Evolutionary conservation across 192 early-diverging fungal genomes (phyloP), one percentile per base, ranked within the genome.

Genomic region (Rhizoclosmatium sp.): DNA sequence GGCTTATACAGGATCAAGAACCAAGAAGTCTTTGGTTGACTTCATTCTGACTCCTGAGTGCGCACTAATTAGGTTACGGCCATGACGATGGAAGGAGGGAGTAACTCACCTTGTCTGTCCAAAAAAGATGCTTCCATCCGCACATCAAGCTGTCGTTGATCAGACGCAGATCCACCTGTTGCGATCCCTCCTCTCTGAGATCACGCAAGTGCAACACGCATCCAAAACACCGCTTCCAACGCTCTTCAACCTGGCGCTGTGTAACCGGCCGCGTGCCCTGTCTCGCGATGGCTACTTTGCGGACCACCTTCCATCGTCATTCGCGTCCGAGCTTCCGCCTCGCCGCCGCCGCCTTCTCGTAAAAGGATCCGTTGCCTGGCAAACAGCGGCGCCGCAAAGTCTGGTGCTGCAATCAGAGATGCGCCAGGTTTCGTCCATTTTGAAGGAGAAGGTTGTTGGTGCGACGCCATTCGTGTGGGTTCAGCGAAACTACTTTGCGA

Each of bases 401-500:
- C 23, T 62, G 21, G 10, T 14, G 7, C 7, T 46, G 19, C 7
- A 40, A 4, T 16, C 7, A 4, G 45, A 44, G 7, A 40, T n/a
- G 5, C 5, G 10, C 45, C 66, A 68, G 21, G 10, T 10, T 42
- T 42, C 66, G 5, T n/a, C 44, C 66, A 46, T 68, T 48, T 5
- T 4, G 45, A 44, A 68, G 40, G 45, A 40, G 21, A 44, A 48
- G 40, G 14, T 19, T 4, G 21, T 68, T 46, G 14, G 9, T 16
- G 45, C n/a, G 7, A 68, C 66, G 4, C 66, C 66, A 46, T 68
- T 68, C 23, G 66, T 68, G 21, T 68, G 66, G 66, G 45, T 62
- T 62, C 19, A 62, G 23, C 60, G 60, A 19, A 21, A 62, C 7
- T 62, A 62, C 60, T 23, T 21, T 62, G 14, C 7, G 19, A 7